Conservation (phyloP, 108 stramenopile genomes). For the Phaeodactylum tricornutum region DNA sequence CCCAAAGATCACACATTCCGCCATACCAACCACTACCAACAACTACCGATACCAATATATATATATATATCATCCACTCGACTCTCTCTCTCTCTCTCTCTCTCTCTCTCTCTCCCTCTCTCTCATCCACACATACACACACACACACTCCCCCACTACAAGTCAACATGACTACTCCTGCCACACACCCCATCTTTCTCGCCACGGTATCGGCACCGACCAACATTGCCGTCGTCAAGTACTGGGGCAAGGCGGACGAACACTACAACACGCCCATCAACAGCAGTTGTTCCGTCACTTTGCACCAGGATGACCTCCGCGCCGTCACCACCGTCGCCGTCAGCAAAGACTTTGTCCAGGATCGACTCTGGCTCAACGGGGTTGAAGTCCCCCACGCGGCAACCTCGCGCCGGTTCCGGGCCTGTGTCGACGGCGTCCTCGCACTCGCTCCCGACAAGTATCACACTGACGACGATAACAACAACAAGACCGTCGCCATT, state of each 20-base stretch:
- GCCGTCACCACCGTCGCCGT: slow-evolving; percentile 92
- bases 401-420: slow-evolving; percentile 53
- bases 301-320: slow-evolving; percentile 85
- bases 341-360: slow-evolving; percentile 45
- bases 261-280: slow-evolving; percentile 95
- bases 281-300: slow-evolving; percentile 78
- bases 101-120: too few species aligned
- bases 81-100: too few species aligned
- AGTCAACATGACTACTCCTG: too few species aligned
- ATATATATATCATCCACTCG: too few species aligned
- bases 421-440: slow-evolving; percentile 67
- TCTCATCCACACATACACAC: too few species aligned
- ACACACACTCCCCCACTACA: too few species aligned
- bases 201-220: slow-evolving; percentile 89
- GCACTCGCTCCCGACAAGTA: slow-evolving; percentile 27
- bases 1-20: too few species aligned
- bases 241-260: slow-evolving; percentile 93
- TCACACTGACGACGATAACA: slow-evolving; percentile 27
- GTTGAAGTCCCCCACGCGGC: slow-evolving; percentile 47
- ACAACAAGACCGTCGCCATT: slow-evolving; percentile 27
- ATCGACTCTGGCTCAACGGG: slow-evolving; percentile 96
- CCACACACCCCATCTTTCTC: too few species aligned
- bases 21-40: too few species aligned
- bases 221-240: slow-evolving; percentile 97
- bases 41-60: too few species aligned